These are phyloP conservation scores for Debaryomyces singareniensis DNA, from an alignment of 1,139 yeast genomes.

Conservation along the genomic window DNA sequence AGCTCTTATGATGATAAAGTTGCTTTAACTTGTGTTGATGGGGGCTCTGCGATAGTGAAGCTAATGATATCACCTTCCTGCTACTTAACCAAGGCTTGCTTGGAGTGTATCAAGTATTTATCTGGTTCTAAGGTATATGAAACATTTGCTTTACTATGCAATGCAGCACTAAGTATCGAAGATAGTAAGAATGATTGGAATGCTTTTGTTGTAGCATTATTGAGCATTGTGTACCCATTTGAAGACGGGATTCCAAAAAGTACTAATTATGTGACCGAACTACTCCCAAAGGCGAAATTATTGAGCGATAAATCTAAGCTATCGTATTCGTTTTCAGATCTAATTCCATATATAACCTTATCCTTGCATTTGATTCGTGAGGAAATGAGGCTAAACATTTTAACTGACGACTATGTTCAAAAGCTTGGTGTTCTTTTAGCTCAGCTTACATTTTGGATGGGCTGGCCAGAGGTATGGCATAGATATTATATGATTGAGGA, in stretches of 20 bases:
- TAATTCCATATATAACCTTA: conserved; percentile 58
- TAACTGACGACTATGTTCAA: conserved; percentile 28
- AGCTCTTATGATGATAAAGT: conserved; percentile 25
- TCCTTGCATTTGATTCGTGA: conserved; percentile 75
- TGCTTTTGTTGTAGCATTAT: conserved; percentile 48
- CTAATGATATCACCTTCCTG: conserved; percentile 44
- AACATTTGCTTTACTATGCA: conserved; percentile 59
- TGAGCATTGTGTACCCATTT: conserved; percentile 44
- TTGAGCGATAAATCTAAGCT: conserved; percentile 22
- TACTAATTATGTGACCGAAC: conserved; percentile 30
- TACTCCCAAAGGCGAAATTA: conserved; percentile 32
- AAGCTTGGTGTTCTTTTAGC: conserved; percentile 50
- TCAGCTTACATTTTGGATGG: conserved; percentile 60
- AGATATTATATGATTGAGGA: conserved; percentile 42
- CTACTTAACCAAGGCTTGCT: conserved; percentile 33
- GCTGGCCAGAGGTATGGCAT: conserved; percentile 70
- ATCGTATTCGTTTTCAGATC: conserved; percentile 37
- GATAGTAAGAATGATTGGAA: conserved; percentile 53
- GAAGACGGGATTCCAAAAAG: conserved; percentile 10
- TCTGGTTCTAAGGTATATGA: conserved; percentile 54
- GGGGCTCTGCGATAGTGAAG: conserved; percentile 22
- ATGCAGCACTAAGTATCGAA: conserved; percentile 44
- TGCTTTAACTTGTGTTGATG: conserved; percentile 17
- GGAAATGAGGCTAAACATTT: conserved; percentile 57
- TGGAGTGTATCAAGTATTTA: conserved; percentile 46